Evolutionary conservation across 1,284 basidiomycete species (phyloP).

Genomic region (Porphyrellus sp.): DNA sequence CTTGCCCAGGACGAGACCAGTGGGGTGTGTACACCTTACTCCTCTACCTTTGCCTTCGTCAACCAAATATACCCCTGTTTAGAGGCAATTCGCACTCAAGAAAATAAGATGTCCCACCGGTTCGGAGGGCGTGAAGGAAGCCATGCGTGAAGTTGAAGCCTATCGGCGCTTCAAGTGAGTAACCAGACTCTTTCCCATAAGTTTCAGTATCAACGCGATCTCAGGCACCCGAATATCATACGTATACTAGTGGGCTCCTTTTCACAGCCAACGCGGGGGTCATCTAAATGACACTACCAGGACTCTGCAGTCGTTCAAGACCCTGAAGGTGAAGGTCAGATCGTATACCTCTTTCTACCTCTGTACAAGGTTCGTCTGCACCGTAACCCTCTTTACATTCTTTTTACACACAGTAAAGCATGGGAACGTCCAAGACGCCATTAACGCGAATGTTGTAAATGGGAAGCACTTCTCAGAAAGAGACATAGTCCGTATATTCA

Average conservation of each 20-base stretch:
- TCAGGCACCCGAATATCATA: slow-evolving; percentile 85
- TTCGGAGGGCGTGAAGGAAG: slow-evolving; percentile 76
- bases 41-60: background rate
- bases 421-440: slow-evolving; percentile 93
- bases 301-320: slow-evolving; percentile 96
- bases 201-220: slow-evolving; percentile 3
- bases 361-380: slow-evolving; percentile 69
- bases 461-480: slow-evolving; percentile 83
- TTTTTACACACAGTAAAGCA: slow-evolving; percentile 44
- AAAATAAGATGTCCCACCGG: slow-evolving; percentile 88
- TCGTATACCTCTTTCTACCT: slow-evolving; percentile 92
- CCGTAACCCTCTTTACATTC: background rate
- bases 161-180: slow-evolving; percentile 86
- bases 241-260: slow-evolving; percentile 63
- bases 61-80: slow-evolving; percentile 10
- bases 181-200: background rate
- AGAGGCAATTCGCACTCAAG: slow-evolving; percentile 90
- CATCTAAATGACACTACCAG: slow-evolving; percentile 35
- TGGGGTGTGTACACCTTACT: slow-evolving; percentile 51
- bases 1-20: slow-evolving; percentile 84
- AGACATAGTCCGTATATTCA: slow-evolving; percentile 87
- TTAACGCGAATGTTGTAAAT: slow-evolving; percentile 84
- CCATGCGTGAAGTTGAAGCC: slow-evolving; percentile 89
- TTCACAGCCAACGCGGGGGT: background rate
- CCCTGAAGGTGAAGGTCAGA: slow-evolving; percentile 87